phyloP scores from a whole-genome alignment of 192 early-diverging fungal species.

The Coemansia sp. region DNA sequence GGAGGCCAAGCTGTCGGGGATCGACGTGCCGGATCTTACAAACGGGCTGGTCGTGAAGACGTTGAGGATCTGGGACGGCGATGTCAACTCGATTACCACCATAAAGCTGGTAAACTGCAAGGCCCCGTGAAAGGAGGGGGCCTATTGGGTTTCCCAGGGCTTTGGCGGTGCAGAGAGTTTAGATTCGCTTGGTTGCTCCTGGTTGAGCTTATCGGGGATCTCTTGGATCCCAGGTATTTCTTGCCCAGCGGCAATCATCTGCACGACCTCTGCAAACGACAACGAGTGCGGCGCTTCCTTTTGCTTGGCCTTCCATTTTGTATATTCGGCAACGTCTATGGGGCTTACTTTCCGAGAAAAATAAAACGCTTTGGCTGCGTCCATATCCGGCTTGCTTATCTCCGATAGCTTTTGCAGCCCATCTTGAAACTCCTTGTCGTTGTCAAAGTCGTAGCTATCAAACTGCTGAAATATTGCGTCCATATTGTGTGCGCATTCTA shows the following conservation, averaged over 20 bases:
- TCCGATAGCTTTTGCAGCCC: constrained; percentile 25
- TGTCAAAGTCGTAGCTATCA: constrained; percentile 39
- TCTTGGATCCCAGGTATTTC: constrained; percentile 32
- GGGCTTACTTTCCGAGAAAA: constrained; percentile 15
- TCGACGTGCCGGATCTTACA: constrained; percentile 44
- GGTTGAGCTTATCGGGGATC: constrained; percentile 39
- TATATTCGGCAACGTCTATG: constrained; percentile 16
- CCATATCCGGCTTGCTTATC: background rate
- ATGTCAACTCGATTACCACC: constrained; percentile 43
- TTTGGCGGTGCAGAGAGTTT: constrained; percentile 28
- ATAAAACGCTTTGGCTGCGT: constrained; percentile 35
- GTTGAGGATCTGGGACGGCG: constrained; percentile 45
- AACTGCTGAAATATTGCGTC: constrained; percentile 11
- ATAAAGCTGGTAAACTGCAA: constrained; percentile 44
- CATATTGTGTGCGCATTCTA: too few relatives aligned
- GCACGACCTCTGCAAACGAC: constrained; percentile 38
- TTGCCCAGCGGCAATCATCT: constrained; percentile 34
- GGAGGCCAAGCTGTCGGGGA: constrained; percentile 33
- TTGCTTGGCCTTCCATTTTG: constrained; percentile 25
- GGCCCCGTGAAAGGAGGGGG: constrained; percentile 7
- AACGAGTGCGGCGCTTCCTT: constrained; percentile 14
- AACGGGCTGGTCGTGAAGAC: constrained; percentile 31
- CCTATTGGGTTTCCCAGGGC: constrained; percentile 31
- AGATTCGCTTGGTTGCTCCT: constrained; percentile 29
- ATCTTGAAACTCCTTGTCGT: constrained; percentile 28